Base-by-base conservation (phyloP, 2,329 filamentous ascomycete genomes). In the Zymoseptoria ardabiliae region DNA sequence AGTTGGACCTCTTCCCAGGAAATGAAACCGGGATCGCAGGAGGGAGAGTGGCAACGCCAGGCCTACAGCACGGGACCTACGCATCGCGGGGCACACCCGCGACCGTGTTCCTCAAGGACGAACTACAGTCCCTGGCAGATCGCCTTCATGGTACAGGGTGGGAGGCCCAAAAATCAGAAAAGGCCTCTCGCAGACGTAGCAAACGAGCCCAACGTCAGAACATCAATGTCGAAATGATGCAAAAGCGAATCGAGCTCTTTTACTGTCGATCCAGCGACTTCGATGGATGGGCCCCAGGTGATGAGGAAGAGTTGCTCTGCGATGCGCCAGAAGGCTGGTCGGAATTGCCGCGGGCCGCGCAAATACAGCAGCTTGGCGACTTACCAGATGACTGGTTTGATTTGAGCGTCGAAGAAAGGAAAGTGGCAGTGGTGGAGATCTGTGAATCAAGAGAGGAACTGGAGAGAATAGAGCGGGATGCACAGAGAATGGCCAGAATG, bases 1-100 rank as follows among this genome's bases (percentile, higher is more conserved):
- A 67, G 7, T 56, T 67, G n/a, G 67, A 69, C 21, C 63, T 71
- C 2, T 56, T 69, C 19, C 67, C 63, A 3, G 10, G 3, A 10
- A 41, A 9, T 17, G 30, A 8, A 8, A 4, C 9, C 13, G 30
- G 13, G 11, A 35, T 17, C 30, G 30, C 35, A 0, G 35, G 35
- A 41, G 35, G 35, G 11, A 11, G 35, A 41, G 4, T 41, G 10
- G 35, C 35, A 17, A 41, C 35, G 5, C 35, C 35, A 11, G 35
- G 35, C 3, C 5, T 41, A 41, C 35, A 41, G 2, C 35, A 41
- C 10, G 35, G 35, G 4, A 41, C 35, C 1, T 41, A 41, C 35
- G 5, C 10, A 4, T 4, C 2, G 1, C 5, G 35, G 35, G 35
- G 35, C 3, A 1, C 3, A 2, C 17, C 35, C 13, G 35, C 5